Conservation (phyloP, 805 yeast species). For the Sugiyamaella lignohabitans region DNA sequence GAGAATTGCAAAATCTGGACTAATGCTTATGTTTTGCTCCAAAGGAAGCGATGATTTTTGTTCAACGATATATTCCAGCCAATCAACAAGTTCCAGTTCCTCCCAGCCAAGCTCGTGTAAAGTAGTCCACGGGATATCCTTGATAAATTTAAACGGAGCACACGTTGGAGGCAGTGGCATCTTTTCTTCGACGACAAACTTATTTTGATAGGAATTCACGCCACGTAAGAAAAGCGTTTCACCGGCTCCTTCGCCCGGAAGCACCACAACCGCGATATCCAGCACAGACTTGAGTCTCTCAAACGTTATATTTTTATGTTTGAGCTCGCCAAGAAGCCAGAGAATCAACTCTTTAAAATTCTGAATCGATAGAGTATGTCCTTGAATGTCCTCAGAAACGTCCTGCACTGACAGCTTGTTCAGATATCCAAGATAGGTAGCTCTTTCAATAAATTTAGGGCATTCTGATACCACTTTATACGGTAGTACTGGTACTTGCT, state of each 20-base stretch:
- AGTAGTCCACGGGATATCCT: conserved; percentile 15
- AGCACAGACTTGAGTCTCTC: conserved; percentile 18
- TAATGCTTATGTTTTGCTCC: conserved; percentile 18
- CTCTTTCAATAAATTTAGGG: conserved; percentile 25
- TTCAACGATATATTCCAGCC: conserved; percentile 21
- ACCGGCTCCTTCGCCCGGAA: too few relatives aligned
- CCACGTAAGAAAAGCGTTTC: conserved; percentile 20
- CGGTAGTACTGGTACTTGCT: conserved; percentile 27
- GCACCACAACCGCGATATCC: conserved; percentile 22
- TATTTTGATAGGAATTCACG: conserved; percentile 24
- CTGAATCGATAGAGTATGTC: conserved; percentile 22
- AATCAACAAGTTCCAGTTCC: conserved; percentile 20
- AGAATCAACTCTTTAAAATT: conserved; percentile 22
- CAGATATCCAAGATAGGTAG: conserved; percentile 22
- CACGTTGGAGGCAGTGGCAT: conserved; percentile 30
- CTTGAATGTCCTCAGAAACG: conserved; percentile 27
- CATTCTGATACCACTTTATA: conserved; percentile 18
- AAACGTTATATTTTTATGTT: conserved; percentile 12
- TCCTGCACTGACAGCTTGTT: conserved; percentile 22
- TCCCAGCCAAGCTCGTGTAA: conserved; percentile 26
- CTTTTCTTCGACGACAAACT: conserved; percentile 20
- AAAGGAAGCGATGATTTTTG: conserved; percentile 8
- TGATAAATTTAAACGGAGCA: conserved; percentile 24
- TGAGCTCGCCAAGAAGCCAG: conserved; percentile 25
- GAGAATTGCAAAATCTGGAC: conserved; percentile 23